Evolutionary conservation across 768 basidiomycete species (phyloP), one percentile per base, ranked within the genome.

Genomic region (Kwoniella mangroviensis): DNA sequence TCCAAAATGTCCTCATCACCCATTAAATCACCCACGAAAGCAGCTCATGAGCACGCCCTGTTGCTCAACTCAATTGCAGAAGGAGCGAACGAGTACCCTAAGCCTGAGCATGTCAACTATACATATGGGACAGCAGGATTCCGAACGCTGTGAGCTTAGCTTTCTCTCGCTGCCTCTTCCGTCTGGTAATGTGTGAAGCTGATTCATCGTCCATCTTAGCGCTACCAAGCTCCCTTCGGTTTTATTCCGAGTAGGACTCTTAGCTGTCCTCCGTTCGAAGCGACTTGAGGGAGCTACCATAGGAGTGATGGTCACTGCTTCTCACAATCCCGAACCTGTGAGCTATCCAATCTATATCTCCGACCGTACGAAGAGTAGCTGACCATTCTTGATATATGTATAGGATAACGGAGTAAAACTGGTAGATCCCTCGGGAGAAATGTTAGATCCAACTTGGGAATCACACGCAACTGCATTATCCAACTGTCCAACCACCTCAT

Each of bases 321-420:
- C 94, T n/a, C 97, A 99, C 84, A 99, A 99, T 82, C 96, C 97
- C n/a, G 95, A 95, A 81, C 87, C 89, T 80, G 95, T 94, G 78
- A 73, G 88, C 61, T 41, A 24, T 13, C 11, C 41, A 49, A 17
- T 17, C 5, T 26, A 15, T 1, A 51, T 17, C 15, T 59, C 10
- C 58, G 21, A 19, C 7, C 40, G 19, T 26, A 10, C 42, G 17
- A 28, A 28, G 26, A 0, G 61, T 19, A 10, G 41, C 34, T 51
- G 24, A 41, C 24, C 2, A 28, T 43, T 5, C 6, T 7, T 34
- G 42, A 0, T 3, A 52, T 41, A 45, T 60, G 45, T 11, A 56
- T 79, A 97, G 94, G 97, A 99, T 83, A 99, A 99, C 82, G 97
- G 97, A 34, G 97, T 98, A 73, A 99, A 99, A 84, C 88, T 99